Conservation (phyloP, 192 early-diverging fungal species). For the Umbelopsis isabellina region DNA sequence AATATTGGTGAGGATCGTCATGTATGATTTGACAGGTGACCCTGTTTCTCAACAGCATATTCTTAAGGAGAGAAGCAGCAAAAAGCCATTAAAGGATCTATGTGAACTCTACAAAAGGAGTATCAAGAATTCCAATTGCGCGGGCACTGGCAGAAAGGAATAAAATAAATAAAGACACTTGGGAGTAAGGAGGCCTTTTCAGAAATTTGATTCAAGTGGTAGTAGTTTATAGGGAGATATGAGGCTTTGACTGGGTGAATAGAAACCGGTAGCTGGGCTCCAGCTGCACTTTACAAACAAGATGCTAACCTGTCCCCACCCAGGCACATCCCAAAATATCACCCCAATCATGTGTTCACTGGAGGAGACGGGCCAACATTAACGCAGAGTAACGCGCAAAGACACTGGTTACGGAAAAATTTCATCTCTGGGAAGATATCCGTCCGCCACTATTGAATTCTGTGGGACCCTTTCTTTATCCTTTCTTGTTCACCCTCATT, state of each 20-base stretch:
- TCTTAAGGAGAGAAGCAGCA: slow-evolving; percentile 4
- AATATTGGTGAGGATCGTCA: slow-evolving; percentile 21
- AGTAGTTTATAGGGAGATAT: background rate
- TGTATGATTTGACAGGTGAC: slow-evolving; percentile 23
- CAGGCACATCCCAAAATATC: background rate
- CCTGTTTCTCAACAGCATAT: slow-evolving; percentile 11
- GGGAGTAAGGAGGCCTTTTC: too few relatives aligned
- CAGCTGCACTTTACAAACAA: background rate
- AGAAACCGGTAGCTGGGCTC: too few relatives aligned
- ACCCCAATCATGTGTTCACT: slow-evolving; percentile 2
- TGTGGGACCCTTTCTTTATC: slow-evolving; percentile 22
- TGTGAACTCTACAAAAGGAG: slow-evolving; percentile 20
- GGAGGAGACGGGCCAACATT: background rate
- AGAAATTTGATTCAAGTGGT: too few relatives aligned
- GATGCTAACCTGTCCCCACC: slow-evolving; percentile 16
- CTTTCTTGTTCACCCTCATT: slow-evolving; percentile 11
- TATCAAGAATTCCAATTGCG: slow-evolving; percentile 14
- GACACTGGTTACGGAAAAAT: background rate
- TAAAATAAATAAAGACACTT: too few relatives aligned
- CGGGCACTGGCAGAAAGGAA: background rate
- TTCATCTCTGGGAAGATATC: slow-evolving; percentile 18
- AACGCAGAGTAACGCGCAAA: background rate
- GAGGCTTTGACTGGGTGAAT: background rate
- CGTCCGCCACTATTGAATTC: slow-evolving; percentile 14
- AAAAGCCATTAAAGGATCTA: slow-evolving; percentile 13